phyloP scores from a whole-genome alignment of 371 early-diverging fungal species.

The Mortierella sp. region DNA sequence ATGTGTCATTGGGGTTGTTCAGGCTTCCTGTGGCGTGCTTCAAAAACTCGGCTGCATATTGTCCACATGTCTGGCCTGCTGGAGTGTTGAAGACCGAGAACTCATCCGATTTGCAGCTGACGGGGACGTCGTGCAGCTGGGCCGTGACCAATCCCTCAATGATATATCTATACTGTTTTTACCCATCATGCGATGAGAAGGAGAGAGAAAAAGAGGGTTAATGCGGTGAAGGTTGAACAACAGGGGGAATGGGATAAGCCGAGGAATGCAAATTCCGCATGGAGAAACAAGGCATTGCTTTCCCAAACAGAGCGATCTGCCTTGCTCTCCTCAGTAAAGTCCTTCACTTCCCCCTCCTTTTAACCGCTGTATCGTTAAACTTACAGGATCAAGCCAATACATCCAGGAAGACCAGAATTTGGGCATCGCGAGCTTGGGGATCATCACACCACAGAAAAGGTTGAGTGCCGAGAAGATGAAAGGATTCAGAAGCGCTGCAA shows the following conservation, averaged over 20 bases:
- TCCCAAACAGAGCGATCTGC: too few species aligned
- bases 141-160: slow-evolving; percentile 81
- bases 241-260: too few species aligned
- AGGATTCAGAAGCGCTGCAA: slow-evolving; percentile 78
- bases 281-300: too few species aligned
- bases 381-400: slow-evolving; percentile 78
- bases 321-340: too few species aligned
- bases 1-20: slow-evolving; percentile 57
- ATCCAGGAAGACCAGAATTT: slow-evolving; percentile 82
- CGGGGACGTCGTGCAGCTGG: slow-evolving; percentile 66
- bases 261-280: too few species aligned
- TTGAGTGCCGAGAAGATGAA: slow-evolving; percentile 77
- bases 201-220: neutral
- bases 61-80: slow-evolving; percentile 68
- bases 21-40: slow-evolving; percentile 67
- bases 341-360: too few species aligned
- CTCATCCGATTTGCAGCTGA: slow-evolving; percentile 65
- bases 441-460: slow-evolving; percentile 80
- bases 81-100: slow-evolving; percentile 64
- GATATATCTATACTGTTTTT: slow-evolving; percentile 78
- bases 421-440: slow-evolving; percentile 73
- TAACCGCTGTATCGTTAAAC: too few species aligned
- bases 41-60: slow-evolving; percentile 68
- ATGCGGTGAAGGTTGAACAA: neutral
- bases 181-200: slow-evolving; percentile 19